Evolutionary conservation across 2,329 filamentous ascomycete species (phyloP).

Genomic region (Ascochyta lentis): DNA sequence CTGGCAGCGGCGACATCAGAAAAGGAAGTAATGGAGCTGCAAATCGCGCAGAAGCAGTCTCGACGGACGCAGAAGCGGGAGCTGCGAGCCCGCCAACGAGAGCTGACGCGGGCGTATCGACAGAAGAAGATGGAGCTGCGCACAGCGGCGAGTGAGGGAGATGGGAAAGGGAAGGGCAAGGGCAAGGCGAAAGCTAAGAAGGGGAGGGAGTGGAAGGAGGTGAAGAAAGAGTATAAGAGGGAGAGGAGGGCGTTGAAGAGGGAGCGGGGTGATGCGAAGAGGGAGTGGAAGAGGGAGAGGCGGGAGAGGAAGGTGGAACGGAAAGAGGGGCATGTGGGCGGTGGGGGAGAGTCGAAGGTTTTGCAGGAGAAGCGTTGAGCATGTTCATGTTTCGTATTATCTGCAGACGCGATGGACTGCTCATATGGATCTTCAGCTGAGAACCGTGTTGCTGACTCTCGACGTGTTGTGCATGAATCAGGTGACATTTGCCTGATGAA

Average conservation of each 20-base stretch:
- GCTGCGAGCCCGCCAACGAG: constrained; percentile 18
- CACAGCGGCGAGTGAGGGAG: neutral
- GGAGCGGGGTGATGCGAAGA: constrained; percentile 20
- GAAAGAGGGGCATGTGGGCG: neutral
- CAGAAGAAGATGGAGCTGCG: constrained; percentile 30
- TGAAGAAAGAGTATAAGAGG: constrained; percentile 32
- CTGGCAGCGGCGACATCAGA: constrained; percentile 33
- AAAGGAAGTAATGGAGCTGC: constrained; percentile 26
- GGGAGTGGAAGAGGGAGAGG: constrained; percentile 27
- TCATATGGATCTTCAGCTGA: too few relatives aligned
- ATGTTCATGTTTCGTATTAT: too few relatives aligned
- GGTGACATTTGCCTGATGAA: too few relatives aligned
- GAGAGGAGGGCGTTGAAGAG: constrained; percentile 29
- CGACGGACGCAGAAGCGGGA: constrained; percentile 23
- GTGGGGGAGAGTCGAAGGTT: neutral
- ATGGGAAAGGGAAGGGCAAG: constrained; percentile 24
- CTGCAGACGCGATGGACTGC: too few relatives aligned
- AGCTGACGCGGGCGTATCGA: constrained; percentile 26
- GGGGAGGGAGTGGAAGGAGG: constrained; percentile 29
- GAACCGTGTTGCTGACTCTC: too few relatives aligned
- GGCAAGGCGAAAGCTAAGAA: constrained; percentile 32
- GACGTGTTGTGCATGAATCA: too few relatives aligned
- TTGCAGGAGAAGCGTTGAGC: neutral
- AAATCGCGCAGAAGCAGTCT: constrained; percentile 24
- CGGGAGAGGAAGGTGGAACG: constrained; percentile 14